Percentiles rank a stretch among this genome's conserved stretches.
Evolutionary conservation across 1,284 basidiomycete genomes (phyloP).

Genomic region (Heterobasidion irregulare): DNA sequence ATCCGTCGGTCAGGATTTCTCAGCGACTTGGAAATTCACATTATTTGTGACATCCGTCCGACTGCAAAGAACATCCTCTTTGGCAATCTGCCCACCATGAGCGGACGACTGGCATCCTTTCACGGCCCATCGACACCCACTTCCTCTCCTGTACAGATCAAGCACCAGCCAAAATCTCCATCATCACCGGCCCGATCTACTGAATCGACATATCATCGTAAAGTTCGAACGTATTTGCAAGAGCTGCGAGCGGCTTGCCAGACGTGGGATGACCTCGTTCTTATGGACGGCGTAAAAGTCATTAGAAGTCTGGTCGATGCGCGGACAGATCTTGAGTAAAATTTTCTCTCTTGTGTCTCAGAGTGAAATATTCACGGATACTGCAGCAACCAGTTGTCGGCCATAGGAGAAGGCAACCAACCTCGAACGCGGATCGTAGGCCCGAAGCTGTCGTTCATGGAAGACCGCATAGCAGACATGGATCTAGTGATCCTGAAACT

Average conservation of each 20-base stretch:
- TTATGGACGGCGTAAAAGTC: constrained; percentile 65
- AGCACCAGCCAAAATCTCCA: constrained; percentile 28
- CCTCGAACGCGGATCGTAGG: constrained; percentile 51
- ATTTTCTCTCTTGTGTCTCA: constrained; percentile 7
- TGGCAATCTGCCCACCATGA: constrained; percentile 9
- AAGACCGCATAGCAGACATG: constrained; percentile 51
- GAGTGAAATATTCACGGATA: not conserved
- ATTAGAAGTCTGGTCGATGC: constrained; percentile 57
- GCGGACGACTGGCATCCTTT: constrained; percentile 61
- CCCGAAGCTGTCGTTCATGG: constrained; percentile 60
- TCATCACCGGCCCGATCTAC: constrained; percentile 42
- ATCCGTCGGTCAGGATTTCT: too few relatives aligned
- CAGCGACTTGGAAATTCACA: too few relatives aligned
- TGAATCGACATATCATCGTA: constrained; percentile 70
- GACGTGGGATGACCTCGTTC: constrained; percentile 72
- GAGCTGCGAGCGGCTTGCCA: constrained; percentile 51
- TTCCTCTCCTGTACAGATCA: constrained; percentile 48
- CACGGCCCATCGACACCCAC: constrained; percentile 68
- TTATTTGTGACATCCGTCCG: too few relatives aligned
- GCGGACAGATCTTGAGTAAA: constrained; percentile 72
- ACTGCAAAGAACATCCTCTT: too few relatives aligned
- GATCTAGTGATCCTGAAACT: constrained; percentile 53
- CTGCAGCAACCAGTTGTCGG: constrained; percentile 52
- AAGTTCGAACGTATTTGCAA: constrained; percentile 50
- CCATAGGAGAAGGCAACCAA: constrained; percentile 38